Evolutionary conservation across 768 basidiomycete species (phyloP).

Genomic region (Boletus reticulatus): DNA sequence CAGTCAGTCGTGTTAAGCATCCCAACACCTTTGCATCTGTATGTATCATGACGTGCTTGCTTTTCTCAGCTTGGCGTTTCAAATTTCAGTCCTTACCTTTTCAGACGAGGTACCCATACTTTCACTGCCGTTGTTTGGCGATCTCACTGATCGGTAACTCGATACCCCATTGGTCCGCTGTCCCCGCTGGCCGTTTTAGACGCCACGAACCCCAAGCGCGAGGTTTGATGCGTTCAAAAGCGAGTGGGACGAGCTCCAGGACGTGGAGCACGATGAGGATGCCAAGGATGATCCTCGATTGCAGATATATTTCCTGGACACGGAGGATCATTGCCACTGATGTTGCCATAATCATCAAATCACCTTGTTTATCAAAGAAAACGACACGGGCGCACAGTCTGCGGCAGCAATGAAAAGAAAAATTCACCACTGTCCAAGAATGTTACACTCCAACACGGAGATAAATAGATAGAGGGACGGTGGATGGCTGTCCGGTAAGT

Average conservation of each 20-base stretch:
- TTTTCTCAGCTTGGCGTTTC: not conserved
- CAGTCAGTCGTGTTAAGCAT: not conserved
- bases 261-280: constrained; percentile 1
- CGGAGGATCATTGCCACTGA: constrained; percentile 14
- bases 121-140: not conserved
- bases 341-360: not conserved
- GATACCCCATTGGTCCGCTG: not conserved
- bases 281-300: constrained; percentile 5
- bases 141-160: not conserved
- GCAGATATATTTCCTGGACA: constrained; percentile 7
- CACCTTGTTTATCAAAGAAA: not conserved
- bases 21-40: no score
- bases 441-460: no score
- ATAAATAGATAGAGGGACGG: no score
- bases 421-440: no score
- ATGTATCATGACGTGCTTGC: not conserved
- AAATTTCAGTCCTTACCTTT: constrained; percentile 3
- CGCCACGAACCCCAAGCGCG: no score
- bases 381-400: no score
- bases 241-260: not conserved
- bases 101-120: not conserved
- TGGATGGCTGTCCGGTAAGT: no score
- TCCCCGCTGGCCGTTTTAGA: no score
- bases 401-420: no score
- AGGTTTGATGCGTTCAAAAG: not conserved